phyloP scores from a whole-genome alignment of 345 rosid species.

The Salix purpurea region DNA sequence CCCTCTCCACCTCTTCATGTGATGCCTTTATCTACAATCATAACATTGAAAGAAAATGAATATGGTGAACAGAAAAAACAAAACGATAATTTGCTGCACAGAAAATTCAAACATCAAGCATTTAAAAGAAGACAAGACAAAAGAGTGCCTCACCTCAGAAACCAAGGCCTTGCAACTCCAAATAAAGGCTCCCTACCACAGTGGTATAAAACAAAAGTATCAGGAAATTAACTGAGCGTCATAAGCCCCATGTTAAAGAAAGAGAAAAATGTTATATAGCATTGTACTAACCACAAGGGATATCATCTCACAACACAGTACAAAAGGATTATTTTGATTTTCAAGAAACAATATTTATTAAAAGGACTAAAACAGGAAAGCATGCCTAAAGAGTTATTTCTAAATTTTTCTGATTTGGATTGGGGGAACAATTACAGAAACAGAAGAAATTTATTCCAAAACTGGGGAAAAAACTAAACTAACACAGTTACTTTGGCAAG shows the following conservation, averaged over 20 bases:
- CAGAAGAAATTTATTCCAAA: too few species aligned
- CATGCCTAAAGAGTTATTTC: too few species aligned
- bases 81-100: not conserved
- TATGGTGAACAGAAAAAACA: not conserved
- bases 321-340: too few species aligned
- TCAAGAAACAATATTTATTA: too few species aligned
- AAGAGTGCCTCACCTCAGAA: conserved; percentile 62
- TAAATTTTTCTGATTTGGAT: too few species aligned
- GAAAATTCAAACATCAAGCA: not conserved
- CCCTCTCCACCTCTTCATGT: conserved; percentile 65
- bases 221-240: conserved; percentile 9
- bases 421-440: too few species aligned
- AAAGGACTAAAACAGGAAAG: too few species aligned
- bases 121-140: not conserved
- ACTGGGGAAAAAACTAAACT: too few species aligned
- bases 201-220: conserved; percentile 4
- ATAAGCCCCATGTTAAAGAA: not conserved
- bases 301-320: too few species aligned
- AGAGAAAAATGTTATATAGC: not conserved
- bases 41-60: not conserved
- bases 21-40: conserved; percentile 61
- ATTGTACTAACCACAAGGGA: too few species aligned
- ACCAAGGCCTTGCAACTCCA: conserved; percentile 92
- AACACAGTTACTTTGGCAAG: too few species aligned
- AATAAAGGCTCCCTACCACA: conserved; percentile 76